phyloP scores from a whole-genome alignment of 148 eudicot genomes.

The Spergularia marina region DNA sequence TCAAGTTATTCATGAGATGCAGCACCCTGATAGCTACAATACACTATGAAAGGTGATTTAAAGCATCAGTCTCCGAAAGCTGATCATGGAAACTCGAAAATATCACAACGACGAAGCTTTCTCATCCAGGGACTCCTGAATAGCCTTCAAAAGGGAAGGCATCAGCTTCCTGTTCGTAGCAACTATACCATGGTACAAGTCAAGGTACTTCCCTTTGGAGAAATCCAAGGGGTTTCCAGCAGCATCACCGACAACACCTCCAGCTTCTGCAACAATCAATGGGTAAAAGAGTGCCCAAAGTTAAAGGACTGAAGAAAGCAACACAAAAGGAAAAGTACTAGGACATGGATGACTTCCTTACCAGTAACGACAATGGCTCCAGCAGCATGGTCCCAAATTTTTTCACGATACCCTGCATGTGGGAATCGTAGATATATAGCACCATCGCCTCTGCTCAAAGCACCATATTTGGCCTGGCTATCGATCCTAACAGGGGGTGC shows the following conservation, averaged over 20 bases:
- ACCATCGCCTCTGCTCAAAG: slow-evolving; percentile 95
- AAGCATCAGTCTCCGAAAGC: neutral
- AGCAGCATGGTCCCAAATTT: slow-evolving; percentile 99
- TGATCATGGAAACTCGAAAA: neutral
- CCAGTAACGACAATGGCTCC: slow-evolving; percentile 90
- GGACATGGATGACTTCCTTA: slow-evolving; percentile 17
- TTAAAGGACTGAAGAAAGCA: neutral
- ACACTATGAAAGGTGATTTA: neutral
- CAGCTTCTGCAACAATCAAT: slow-evolving; percentile 67
- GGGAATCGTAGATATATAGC: slow-evolving; percentile 94
- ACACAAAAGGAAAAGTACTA: neutral
- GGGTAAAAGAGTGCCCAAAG: neutral
- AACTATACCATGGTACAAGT: slow-evolving; percentile 77
- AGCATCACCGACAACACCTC: slow-evolving; percentile 84
- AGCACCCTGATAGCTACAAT: neutral
- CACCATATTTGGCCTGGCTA: slow-evolving; percentile 98
- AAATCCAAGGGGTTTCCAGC: slow-evolving; percentile 91
- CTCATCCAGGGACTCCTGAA: slow-evolving; percentile 71
- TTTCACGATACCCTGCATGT: slow-evolving; percentile 87
- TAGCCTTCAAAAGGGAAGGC: slow-evolving; percentile 85
- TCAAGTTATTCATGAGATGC: neutral
- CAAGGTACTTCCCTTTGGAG: slow-evolving; percentile 83
- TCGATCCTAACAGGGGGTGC: slow-evolving; percentile 97
- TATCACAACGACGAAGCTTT: slow-evolving; percentile 59
- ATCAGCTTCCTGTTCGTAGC: slow-evolving; percentile 83